Percentiles rank a stretch among this genome's conserved stretches.
Conservation (phyloP, 345 rosid genomes). For the Eucalyptus fibrosa region DNA sequence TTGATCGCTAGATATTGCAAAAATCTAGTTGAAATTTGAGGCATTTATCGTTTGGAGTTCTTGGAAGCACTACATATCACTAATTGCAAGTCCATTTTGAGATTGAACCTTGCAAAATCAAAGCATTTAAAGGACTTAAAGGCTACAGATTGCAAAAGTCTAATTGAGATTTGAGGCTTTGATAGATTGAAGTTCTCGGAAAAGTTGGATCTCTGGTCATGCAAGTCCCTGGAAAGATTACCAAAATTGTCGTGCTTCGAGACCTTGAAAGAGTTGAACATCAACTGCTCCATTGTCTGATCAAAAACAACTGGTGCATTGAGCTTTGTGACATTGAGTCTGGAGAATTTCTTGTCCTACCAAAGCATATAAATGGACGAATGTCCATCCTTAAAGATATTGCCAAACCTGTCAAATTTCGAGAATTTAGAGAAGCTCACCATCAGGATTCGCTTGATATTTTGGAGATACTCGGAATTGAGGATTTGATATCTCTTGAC, state of each 20-base stretch:
- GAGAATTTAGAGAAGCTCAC: neutral
- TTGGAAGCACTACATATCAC: neutral
- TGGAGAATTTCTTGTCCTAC: neutral
- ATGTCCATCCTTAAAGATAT: neutral
- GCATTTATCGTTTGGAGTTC: rapidly evolving
- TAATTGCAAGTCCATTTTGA: neutral
- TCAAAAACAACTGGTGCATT: neutral
- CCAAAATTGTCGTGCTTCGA: neutral
- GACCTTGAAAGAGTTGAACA: neutral
- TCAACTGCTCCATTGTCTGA: too few species aligned
- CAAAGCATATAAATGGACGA: neutral
- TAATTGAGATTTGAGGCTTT: neutral
- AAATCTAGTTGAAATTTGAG: neutral
- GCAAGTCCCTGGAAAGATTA: neutral
- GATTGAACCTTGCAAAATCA: neutral
- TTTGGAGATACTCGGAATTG: neutral
- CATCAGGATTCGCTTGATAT: neutral
- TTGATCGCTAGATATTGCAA: neutral
- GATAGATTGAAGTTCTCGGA: neutral
- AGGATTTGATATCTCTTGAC: neutral
- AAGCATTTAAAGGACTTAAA: rapidly evolving
- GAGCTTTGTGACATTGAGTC: neutral
- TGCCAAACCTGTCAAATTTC: neutral
- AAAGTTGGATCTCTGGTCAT: neutral
- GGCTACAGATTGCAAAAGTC: neutral